Base-by-base conservation (phyloP, 2,329 filamentous ascomycete species). In the Fusarium sp. region DNA sequence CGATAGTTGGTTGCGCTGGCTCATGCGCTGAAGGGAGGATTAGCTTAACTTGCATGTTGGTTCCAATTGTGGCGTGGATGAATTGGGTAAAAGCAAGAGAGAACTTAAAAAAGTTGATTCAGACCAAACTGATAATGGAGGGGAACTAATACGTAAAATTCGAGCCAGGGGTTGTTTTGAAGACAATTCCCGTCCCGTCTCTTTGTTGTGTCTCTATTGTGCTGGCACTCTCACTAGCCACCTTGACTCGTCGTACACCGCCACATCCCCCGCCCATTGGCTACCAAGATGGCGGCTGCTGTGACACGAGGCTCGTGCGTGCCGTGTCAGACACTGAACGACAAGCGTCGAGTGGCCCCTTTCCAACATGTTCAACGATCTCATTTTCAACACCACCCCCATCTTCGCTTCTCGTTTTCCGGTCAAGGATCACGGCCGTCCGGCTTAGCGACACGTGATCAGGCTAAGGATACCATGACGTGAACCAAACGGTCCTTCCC, bases 221-320 rank as follows among this genome's bases (percentile, higher is more conserved):
- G 13, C 16, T 50, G 45, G 45, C 45, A 30, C 45, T 30, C 45
- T 50, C 54, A 68, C 43, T 23, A 75, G 76, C 76, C 76, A 78
- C 72, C 37, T 11, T 27, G 39, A 18, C 20, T 64, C 16, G 30
- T 32, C 9, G n/a, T n/a, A 54, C 76, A 70, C 72, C 72, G 70
- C 76, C 74, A 78, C 72, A 67, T 18, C 18, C 4, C 20, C 11
- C 67, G 34, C 66, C 71, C 27, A 77, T 75, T 77, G 76, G 74
- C 64, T 64, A 64, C 35, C 32, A 35, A n/a, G 39, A n/a, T 60
- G 39, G 25, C 57, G 27, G 23, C 59, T 50, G 41, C 59, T 37
- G 41, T 37, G 59, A 45, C 59, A 30, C 20, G 61, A 64, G 61
- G 58, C 68, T 61, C 48, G 13, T 43, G 57, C 65, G 37, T 20